Evolutionary conservation across 805 yeast genomes (phyloP).

Genomic region (Myxozyma kluyveri): DNA sequence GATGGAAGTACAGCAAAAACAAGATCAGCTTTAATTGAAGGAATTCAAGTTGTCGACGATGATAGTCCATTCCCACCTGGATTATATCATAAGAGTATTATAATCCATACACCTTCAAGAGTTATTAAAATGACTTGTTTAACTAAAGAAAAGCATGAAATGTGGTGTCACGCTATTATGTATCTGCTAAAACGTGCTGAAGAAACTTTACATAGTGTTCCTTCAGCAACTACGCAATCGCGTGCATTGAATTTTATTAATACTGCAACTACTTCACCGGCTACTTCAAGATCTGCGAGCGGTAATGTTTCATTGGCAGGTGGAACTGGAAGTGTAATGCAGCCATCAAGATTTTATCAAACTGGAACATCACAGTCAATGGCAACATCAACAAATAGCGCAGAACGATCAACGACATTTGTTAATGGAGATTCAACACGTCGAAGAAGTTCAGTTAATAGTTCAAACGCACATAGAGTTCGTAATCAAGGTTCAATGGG

Average conservation of each 20-base stretch:
- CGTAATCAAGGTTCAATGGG: conserved; percentile 20
- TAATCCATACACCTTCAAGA: conserved; percentile 66
- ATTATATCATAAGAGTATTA: conserved; percentile 75
- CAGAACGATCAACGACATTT: background rate
- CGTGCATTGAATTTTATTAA: background rate
- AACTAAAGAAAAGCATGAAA: conserved; percentile 79
- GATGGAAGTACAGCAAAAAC: conserved; percentile 57
- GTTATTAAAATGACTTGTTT: conserved; percentile 80
- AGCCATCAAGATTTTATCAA: background rate
- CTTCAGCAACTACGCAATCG: background rate
- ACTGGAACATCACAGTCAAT: background rate
- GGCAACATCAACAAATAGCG: background rate
- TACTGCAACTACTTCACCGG: background rate
- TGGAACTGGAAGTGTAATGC: no score
- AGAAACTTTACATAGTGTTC: background rate
- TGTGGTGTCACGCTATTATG: conserved; percentile 83
- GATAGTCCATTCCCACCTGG: conserved; percentile 88
- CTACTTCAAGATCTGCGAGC: no score
- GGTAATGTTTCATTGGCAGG: no score
- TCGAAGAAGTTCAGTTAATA: background rate
- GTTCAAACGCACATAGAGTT: background rate
- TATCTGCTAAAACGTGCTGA: conserved; percentile 47
- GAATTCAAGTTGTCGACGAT: conserved; percentile 78
- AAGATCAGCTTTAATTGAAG: conserved; percentile 73
- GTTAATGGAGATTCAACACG: background rate